Conservation (phyloP, 2,329 filamentous ascomycete genomes). For the Colletotrichum australisinense region DNA sequence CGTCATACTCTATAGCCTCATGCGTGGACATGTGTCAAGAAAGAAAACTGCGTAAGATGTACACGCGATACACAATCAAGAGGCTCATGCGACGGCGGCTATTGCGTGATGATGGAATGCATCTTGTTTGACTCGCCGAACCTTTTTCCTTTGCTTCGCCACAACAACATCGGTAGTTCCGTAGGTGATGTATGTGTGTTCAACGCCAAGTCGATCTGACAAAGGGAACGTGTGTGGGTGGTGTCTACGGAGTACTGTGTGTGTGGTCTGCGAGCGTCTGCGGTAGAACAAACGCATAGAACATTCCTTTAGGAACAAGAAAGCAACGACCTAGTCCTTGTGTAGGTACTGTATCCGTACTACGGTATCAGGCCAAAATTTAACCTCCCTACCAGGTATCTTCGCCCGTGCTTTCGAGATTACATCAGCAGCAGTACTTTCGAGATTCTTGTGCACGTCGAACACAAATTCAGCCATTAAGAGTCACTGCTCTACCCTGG, state of each 20-base stretch:
- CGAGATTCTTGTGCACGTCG: too few species aligned
- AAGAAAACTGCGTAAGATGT: background rate
- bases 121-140: background rate
- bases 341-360: background rate
- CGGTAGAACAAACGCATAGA: constrained; percentile 10
- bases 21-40: background rate
- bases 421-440: too few species aligned
- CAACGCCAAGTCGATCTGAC: background rate
- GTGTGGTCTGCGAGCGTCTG: background rate
- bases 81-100: background rate
- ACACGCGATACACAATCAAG: background rate
- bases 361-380: too few species aligned
- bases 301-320: constrained; percentile 6
- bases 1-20: background rate
- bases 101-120: background rate
- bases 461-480: too few species aligned
- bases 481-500: too few species aligned
- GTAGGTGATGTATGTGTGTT: background rate
- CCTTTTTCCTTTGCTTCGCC: background rate
- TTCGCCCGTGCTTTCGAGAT: too few species aligned
- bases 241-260: background rate
- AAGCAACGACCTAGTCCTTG: background rate
- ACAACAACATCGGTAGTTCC: background rate
- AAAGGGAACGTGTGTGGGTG: background rate
- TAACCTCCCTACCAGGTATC: too few species aligned